Conservation (phyloP, 2,329 filamentous ascomycete species). For the Alternaria sp. region DNA sequence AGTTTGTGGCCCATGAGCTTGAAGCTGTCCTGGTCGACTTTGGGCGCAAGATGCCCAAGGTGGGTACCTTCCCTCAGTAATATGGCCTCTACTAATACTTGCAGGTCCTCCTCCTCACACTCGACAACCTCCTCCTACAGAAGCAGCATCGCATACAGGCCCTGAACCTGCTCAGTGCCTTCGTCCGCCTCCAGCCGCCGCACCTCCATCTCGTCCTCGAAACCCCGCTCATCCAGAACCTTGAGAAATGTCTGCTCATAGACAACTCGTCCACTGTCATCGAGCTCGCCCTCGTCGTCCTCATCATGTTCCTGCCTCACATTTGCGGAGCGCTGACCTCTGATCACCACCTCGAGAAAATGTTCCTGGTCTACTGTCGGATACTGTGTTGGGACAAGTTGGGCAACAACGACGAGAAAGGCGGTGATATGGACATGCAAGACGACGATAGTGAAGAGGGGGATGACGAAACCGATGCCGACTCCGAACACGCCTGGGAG, state of each 20-base stretch:
- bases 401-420: constrained; percentile 32
- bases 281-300: constrained; percentile 73
- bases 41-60: constrained; percentile 73
- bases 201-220: constrained; percentile 76
- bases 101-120: constrained; percentile 68
- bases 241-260: constrained; percentile 75
- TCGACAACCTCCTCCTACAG: constrained; percentile 71
- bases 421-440: constrained; percentile 9
- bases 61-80: constrained; percentile 24
- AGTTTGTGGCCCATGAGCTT: constrained; percentile 56
- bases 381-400: constrained; percentile 78
- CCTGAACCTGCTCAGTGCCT: constrained; percentile 72
- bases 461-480: constrained; percentile 41
- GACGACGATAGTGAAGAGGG: constrained; percentile 44
- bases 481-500: constrained; percentile 63
- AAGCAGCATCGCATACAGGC: constrained; percentile 68
- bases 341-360: constrained; percentile 65
- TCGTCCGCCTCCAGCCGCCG: constrained; percentile 77
- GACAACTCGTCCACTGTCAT: constrained; percentile 80
- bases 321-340: constrained; percentile 75
- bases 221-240: constrained; percentile 72
- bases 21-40: constrained; percentile 60
- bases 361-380: constrained; percentile 83
- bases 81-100: constrained; percentile 11
- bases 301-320: constrained; percentile 84